These are phyloP conservation scores for Eucalyptus viminalis DNA, from an alignment of 345 rosid species.

Conservation along the genomic window DNA sequence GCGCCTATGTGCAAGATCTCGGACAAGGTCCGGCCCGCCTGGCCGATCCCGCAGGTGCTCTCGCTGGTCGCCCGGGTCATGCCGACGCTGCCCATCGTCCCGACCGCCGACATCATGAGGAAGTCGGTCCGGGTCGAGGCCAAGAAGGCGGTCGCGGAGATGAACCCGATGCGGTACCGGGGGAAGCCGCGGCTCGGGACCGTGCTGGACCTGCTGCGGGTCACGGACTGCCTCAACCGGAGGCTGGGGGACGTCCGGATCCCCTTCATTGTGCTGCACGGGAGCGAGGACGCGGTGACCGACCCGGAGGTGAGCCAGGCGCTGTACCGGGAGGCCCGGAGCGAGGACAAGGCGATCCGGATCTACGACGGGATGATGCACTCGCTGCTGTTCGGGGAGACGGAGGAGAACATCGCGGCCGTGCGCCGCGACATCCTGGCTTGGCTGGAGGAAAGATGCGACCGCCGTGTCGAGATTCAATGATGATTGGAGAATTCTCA, in stretches of 20 bases:
- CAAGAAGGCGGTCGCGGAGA: constrained; percentile 37
- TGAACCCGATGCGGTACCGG: constrained; percentile 55
- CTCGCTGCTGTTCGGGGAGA: constrained; percentile 80
- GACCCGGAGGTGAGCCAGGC: constrained; percentile 66
- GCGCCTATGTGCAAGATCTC: constrained; percentile 90
- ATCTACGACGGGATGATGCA: constrained; percentile 82
- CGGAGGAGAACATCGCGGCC: constrained; percentile 56
- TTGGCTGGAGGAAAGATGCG: constrained; percentile 62
- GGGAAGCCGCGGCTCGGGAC: constrained; percentile 84
- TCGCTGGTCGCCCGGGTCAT: constrained; percentile 40
- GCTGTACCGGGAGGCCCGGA: constrained; percentile 35
- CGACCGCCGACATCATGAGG: constrained; percentile 45
- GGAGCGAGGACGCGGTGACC: constrained; percentile 65
- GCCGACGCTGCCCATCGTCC: constrained; percentile 74
- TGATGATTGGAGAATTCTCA: background rate
- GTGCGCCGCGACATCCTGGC: constrained; percentile 47
- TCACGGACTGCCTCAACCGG: constrained; percentile 39
- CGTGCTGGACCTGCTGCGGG: constrained; percentile 58
- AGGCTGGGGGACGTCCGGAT: constrained; percentile 35
- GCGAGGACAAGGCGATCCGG: constrained; percentile 51
- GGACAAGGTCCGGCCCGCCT: constrained; percentile 54
- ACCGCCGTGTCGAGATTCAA: background rate
- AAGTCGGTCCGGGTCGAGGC: constrained; percentile 55
- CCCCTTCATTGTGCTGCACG: constrained; percentile 66
- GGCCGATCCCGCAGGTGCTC: constrained; percentile 63